Evolutionary conservation across 805 yeast genomes (phyloP), one percentile per base, ranked within the genome.

Genomic region (Ogataea philodendri): DNA sequence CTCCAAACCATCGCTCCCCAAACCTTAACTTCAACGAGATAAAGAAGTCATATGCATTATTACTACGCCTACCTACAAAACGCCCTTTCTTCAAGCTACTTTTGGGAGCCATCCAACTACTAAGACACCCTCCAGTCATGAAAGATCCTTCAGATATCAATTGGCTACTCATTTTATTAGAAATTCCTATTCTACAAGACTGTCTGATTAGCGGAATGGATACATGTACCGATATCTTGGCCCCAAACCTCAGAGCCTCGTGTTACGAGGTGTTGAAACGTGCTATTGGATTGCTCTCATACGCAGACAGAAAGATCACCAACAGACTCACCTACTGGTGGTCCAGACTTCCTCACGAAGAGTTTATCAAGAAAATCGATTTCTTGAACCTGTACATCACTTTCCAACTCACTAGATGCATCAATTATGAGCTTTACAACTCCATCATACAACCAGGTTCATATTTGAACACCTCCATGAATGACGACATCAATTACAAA

Each of bases 321-420:
- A 69, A 66, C 20, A 67, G 67, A 46, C 50, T 82, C 17, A 67
- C 74, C 2, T 68, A 71, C 40, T 60, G 84, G 81, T 67, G 78
- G 51, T 63, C 77, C 3, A 63, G 69, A 28, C 50, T 67, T 11
- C 60, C 78, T 0, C 37, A 46, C 0, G 58, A 55, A 0, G 67
- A 63, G 7, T 81, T 83, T 44, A 55, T 57, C 7, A 51, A 57
- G 2, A 78, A 80, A 46, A 72, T 87, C 0, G 86, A 86, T 24
- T 62, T 83, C 20, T 49, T 85, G 31, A 89, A 88, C 51, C 66
- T 86, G 15, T 87, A 83, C 59, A 71, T 88, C 22, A 82, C 94
- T 0, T 86, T 84, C 52, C 86, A 85, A 28, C 63, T 89, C 36
- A 72, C 78, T 25, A 67, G 76, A 40, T 66, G 75, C 35, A 65